phyloP scores from a whole-genome alignment of 2,329 filamentous ascomycete genomes.

The Ramularia collo-cygni region DNA sequence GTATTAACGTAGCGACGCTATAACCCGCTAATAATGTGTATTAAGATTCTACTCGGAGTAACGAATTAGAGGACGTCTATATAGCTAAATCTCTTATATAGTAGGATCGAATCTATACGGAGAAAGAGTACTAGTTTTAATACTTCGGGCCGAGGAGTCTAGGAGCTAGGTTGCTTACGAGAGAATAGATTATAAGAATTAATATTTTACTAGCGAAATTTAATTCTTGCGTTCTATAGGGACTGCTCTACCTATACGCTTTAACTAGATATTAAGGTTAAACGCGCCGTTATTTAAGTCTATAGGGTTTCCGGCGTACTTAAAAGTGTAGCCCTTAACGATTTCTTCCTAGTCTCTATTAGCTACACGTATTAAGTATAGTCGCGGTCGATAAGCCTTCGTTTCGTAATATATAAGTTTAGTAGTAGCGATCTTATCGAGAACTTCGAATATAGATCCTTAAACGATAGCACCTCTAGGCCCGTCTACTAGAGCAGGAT shows the following conservation, averaged over 20 bases:
- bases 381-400: conserved; percentile 33
- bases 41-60: no score
- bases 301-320: conserved; percentile 3
- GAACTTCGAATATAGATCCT: conserved; percentile 30
- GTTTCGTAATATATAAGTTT: conserved; percentile 33
- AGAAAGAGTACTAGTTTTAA: no score
- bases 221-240: no score
- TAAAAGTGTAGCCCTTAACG: conserved; percentile 8
- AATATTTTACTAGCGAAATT: no score
- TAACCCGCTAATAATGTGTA: no score
- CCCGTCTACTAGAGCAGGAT: conserved; percentile 35
- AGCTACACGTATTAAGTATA: conserved; percentile 25
- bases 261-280: conserved; percentile 6
- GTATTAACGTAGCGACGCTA: no score
- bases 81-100: no score
- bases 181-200: no score
- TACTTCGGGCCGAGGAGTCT: no score
- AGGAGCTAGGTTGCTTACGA: no score
- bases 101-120: no score
- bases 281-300: conserved; percentile 8
- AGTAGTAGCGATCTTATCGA: conserved; percentile 28
- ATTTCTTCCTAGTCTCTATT: not conserved
- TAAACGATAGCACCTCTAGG: conserved; percentile 13
- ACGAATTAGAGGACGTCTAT: no score
- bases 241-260: conserved; percentile 4